phyloP scores from a whole-genome alignment of 768 basidiomycete species.

The Amanita subjunquillea region DNA sequence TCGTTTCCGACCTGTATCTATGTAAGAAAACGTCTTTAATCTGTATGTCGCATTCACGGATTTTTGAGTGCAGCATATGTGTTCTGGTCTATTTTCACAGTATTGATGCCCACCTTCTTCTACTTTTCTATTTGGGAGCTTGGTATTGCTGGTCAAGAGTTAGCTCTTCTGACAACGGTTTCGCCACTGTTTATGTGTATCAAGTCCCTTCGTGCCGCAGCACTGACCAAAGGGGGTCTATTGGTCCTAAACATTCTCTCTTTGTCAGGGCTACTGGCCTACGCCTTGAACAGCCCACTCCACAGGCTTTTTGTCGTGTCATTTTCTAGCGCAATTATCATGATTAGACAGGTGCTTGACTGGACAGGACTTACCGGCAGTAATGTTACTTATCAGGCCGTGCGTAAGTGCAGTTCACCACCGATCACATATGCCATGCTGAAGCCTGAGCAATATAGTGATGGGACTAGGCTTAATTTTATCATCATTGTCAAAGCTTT shows the following conservation, averaged over 20 bases:
- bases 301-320: conserved; percentile 49
- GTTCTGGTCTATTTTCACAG: conserved; percentile 79
- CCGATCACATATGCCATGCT: not conserved
- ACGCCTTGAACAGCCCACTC: conserved; percentile 36
- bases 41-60: conserved; percentile 7
- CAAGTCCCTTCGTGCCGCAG: conserved; percentile 31
- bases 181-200: conserved; percentile 55
- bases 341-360: conserved; percentile 39
- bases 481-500: conserved; percentile 62
- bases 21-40: conserved; percentile 30
- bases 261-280: conserved; percentile 44
- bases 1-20: conserved; percentile 39
- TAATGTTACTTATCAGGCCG: conserved; percentile 35
- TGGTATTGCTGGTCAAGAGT: conserved; percentile 74
- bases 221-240: conserved; percentile 37
- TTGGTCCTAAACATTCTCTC: conserved; percentile 37
- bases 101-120: conserved; percentile 71
- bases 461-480: conserved; percentile 56
- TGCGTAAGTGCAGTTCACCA: conserved; percentile 24
- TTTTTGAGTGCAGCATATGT: conserved; percentile 45
- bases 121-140: conserved; percentile 92
- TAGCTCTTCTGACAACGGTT: conserved; percentile 61
- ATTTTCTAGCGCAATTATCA: conserved; percentile 36
- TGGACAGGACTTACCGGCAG: conserved; percentile 32
- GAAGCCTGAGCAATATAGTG: conserved; percentile 25